Base-by-base conservation (phyloP, 352 stramenopile genomes). In the Globisporangium parvum region DNA sequence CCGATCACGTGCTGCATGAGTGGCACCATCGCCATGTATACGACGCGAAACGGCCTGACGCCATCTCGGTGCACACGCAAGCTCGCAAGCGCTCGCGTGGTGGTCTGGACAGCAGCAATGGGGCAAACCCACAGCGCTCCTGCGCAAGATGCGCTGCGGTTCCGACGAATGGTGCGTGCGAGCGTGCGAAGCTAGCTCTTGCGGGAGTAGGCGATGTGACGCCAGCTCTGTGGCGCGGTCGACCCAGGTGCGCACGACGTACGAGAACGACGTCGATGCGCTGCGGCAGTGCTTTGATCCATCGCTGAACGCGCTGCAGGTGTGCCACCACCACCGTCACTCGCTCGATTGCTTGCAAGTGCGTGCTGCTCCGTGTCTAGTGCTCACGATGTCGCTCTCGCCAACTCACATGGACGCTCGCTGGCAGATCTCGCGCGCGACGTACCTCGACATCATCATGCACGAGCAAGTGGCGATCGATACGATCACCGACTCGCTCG, bases 371-470 rank as follows among this genome's bases (percentile, higher is more conserved):
- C 6, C 1, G 42, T 40, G 20, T 2, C 17, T 31, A 21, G 12
- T 20, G 33, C 18, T 14, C 9, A 45, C 31, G 31, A 10, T 6
- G 31, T 11, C 18, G 23, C 15, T 26, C 23, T 11, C 52, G 28
- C 14, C 21, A 23, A n/a, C 31, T 6, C n/a, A 31, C 15, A 23
- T 41, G 28, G n/a, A n/a, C n/a, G n/a, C n/a, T n/a, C 35, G 18
- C 18, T 48, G 21, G 6, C 40, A 82, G 75, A 78, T 91, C 51
- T 93, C 82, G 11, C 66, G 82, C 2, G 80, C 82, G 15, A 87
- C 75, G 28, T 93, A 89, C 54, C 63, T 93, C 37, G 82, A 91
- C 58, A 74, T 93, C 23, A 81, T 73, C 68, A 74, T 80, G 51
- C 72, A 81, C 3, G 80, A 87, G 45, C 63, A 89, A 49, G 71